Evolutionary conservation across 106 monocot genomes (phyloP).

Genomic region (Allium cepa): DNA sequence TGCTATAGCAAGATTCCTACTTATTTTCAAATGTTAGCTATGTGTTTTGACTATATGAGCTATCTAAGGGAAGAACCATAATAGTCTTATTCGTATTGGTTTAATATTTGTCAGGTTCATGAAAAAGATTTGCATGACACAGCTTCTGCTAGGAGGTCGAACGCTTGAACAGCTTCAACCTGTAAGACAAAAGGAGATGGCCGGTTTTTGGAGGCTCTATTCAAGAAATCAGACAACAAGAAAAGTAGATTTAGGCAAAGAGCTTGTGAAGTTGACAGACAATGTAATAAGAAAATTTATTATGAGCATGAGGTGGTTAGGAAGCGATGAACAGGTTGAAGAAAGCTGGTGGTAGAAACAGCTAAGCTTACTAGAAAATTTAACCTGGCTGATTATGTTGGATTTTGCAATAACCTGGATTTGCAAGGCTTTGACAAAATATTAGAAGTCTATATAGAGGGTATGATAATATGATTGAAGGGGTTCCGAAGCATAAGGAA

Average conservation of each 20-base stretch:
- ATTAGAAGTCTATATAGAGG: conserved; percentile 20
- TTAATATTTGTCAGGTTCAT: conserved; percentile 11
- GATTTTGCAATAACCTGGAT: conserved; percentile 27
- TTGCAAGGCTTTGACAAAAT: conserved; percentile 35
- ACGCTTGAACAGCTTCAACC: conserved; percentile 33
- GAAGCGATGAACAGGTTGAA: conserved; percentile 13
- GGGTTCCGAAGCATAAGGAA: conserved; percentile 24
- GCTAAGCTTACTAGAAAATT: conserved; percentile 36
- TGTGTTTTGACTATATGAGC: no score
- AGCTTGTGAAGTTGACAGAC: conserved; percentile 37
- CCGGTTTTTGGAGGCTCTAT: conserved; percentile 4
- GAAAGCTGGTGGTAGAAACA: conserved; percentile 24
- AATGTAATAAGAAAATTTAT: conserved; percentile 31
- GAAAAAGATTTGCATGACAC: conserved; percentile 33
- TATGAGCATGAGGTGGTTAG: conserved; percentile 10
- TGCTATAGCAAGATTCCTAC: no score
- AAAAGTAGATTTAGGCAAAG: conserved; percentile 14
- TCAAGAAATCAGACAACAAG: conserved; percentile 1
- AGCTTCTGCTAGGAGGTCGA: conserved; percentile 35
- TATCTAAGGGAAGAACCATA: no score
- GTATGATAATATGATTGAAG: conserved; percentile 33
- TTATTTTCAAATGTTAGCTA: no score
- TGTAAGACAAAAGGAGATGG: conserved; percentile 22
- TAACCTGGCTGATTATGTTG: conserved; percentile 33
- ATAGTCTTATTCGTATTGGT: no score